phyloP scores from a whole-genome alignment of 345 rosid genomes.

The Anacardium occidentale region DNA sequence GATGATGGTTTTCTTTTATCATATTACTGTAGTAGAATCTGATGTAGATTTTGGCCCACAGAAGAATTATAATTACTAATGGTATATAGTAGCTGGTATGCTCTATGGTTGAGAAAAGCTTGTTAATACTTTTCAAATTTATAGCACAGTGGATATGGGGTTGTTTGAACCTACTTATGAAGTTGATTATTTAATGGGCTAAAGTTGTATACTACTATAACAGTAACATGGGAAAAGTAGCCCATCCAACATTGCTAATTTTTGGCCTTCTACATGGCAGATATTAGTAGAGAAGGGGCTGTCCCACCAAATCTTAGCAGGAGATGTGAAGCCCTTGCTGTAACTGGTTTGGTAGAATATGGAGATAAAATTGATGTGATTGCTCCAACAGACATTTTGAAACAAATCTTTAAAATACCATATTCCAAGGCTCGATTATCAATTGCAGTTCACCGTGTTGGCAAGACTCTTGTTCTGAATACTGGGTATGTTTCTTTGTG shows the following conservation, averaged over 20 bases:
- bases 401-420: conserved; percentile 95
- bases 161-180: neutral
- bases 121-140: too few species aligned
- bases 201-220: neutral
- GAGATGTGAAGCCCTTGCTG: conserved; percentile 94
- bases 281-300: conserved; percentile 61
- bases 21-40: neutral
- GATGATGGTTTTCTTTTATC: neutral
- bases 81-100: neutral
- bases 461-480: conserved; percentile 86
- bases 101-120: neutral
- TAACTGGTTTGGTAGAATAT: conserved; percentile 84
- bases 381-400: conserved; percentile 83
- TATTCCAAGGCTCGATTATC: conserved; percentile 91
- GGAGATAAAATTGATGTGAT: conserved; percentile 96
- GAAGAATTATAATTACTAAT: neutral
- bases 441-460: conserved; percentile 86
- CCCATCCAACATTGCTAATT: conserved; percentile 13
- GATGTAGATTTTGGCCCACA: neutral
- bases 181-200: too few species aligned
- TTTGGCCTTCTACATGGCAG: conserved; percentile 42
- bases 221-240: too few species aligned
- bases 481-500: conserved; percentile 55
- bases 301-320: conserved; percentile 59
- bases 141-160: neutral